phyloP scores from a whole-genome alignment of 75 land plant species.

The Picea glauca region DNA sequence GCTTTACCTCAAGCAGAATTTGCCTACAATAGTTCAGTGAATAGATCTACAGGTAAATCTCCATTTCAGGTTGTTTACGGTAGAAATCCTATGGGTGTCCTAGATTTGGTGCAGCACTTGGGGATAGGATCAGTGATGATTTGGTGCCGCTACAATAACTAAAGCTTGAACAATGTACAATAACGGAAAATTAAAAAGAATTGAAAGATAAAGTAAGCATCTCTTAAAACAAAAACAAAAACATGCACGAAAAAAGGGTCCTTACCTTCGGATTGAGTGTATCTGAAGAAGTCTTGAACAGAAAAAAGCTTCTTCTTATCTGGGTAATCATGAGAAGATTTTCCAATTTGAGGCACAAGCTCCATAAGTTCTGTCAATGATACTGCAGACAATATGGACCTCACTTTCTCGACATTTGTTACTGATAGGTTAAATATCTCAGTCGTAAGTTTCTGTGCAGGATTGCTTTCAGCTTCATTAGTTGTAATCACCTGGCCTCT shows the following conservation, averaged over 20 bases:
- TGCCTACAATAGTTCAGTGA: no score
- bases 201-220: neutral
- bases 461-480: constrained; percentile 18
- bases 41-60: no score
- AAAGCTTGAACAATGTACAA: neutral
- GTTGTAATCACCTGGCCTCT: constrained; percentile 8
- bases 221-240: neutral
- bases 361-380: constrained; percentile 73
- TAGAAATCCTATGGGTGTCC: no score
- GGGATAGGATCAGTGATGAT: no score
- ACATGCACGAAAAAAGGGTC: neutral
- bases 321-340: constrained; percentile 31
- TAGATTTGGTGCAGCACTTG: no score
- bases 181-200: neutral
- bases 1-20: no score
- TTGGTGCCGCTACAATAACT: neutral
- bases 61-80: no score
- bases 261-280: constrained; percentile 88
- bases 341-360: constrained; percentile 60
- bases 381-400: constrained; percentile 61
- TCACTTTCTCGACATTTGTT: constrained; percentile 71
- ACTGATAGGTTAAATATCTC: constrained; percentile 60
- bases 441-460: constrained; percentile 37
- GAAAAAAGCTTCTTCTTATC: constrained; percentile 88
- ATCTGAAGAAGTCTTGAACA: constrained; percentile 88